Percentiles rank a stretch among this genome's conserved stretches.
Conservation (phyloP, 1,284 basidiomycete genomes). For the Irpex sp. region DNA sequence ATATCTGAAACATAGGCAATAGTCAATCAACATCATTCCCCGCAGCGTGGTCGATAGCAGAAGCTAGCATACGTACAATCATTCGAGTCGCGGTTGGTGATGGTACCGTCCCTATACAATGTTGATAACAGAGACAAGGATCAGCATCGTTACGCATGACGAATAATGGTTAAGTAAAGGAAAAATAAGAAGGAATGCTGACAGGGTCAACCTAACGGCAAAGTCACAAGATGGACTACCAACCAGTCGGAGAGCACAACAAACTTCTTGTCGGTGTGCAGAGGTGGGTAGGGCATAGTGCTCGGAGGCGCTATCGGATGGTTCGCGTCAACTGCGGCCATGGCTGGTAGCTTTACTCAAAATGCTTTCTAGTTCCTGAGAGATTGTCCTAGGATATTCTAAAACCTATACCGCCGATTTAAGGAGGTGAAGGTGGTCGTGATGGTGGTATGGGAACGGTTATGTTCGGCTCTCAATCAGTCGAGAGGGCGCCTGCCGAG, state of each 20-base stretch:
- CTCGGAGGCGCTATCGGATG: conserved; percentile 43
- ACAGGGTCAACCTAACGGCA: not conserved
- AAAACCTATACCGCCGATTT: not conserved
- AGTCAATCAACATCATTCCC: conserved; percentile 4
- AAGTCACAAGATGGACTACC: conserved; percentile 23
- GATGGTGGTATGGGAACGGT: not conserved
- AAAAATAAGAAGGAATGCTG: not conserved
- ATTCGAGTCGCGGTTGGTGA: conserved; percentile 88
- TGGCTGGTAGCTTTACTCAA: not conserved
- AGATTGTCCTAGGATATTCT: not conserved
- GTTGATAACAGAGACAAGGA: not conserved
- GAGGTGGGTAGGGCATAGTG: conserved; percentile 73
- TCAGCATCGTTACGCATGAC: not conserved
- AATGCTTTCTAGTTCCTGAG: not conserved
- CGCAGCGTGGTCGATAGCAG: not conserved
- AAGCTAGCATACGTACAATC: conserved; percentile 58
- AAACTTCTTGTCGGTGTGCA: conserved; percentile 79
- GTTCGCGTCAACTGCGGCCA: not conserved
- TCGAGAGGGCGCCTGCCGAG: no score
- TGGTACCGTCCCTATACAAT: conserved; percentile 79
- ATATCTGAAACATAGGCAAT: conserved; percentile 44
- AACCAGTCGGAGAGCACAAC: conserved; percentile 89
- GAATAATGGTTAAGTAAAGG: not conserved
- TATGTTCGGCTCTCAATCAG: no score
- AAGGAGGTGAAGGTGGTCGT: not conserved